Conservation (phyloP, 2,329 filamentous ascomycete genomes). For the Thermothelomyces thermophilus region DNA sequence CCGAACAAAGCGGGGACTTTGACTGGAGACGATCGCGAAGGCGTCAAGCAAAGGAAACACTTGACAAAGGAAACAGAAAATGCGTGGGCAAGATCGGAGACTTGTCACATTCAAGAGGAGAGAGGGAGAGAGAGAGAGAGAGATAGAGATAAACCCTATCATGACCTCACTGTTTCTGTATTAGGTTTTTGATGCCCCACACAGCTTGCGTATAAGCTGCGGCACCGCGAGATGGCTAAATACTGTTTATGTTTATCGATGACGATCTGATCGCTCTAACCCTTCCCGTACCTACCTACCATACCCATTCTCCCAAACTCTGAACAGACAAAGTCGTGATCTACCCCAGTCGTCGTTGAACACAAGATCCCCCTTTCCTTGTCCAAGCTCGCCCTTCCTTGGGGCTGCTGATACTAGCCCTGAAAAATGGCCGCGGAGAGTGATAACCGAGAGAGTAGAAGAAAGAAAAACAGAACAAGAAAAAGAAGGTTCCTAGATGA, state of each 20-base stretch:
- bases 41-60: too few relatives aligned
- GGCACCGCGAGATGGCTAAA: background rate
- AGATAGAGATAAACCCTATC: too few relatives aligned
- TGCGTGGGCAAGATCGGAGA: too few relatives aligned
- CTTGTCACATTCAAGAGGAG: too few relatives aligned
- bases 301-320: slow-evolving; percentile 14
- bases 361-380: slow-evolving; percentile 5
- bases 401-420: background rate
- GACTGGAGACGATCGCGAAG: too few relatives aligned
- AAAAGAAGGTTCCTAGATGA: too few relatives aligned
- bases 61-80: too few relatives aligned
- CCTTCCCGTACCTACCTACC: slow-evolving; percentile 9
- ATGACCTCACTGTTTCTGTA: slow-evolving; percentile 1
- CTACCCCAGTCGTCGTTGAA: background rate
- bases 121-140: background rate
- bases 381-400: background rate
- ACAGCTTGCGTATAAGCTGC: background rate
- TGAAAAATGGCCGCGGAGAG: slow-evolving; percentile 3
- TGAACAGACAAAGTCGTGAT: slow-evolving; percentile 12
- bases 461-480: too few relatives aligned
- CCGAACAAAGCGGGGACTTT: too few relatives aligned
- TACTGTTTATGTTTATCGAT: slow-evolving; percentile 16
- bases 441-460: background rate
- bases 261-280: slow-evolving; percentile 9
- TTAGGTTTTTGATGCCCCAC: slow-evolving; percentile 10